Base-by-base conservation (phyloP, 1,284 basidiomycete species). In the Austroboletus novae-zelandiae region DNA sequence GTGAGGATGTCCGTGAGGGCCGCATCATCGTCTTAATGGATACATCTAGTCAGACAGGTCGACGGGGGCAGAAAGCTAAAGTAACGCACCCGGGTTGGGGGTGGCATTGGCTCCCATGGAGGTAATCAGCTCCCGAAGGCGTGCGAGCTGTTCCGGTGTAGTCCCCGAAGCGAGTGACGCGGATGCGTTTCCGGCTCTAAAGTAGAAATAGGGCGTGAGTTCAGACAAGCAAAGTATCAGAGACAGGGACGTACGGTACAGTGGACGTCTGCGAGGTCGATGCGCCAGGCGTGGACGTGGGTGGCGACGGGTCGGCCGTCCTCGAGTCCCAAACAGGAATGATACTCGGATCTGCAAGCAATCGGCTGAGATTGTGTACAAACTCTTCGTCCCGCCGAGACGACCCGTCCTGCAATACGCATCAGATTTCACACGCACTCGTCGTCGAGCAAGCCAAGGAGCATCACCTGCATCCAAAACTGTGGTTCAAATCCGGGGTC, bases 401-500 rank as follows among this genome's bases (percentile, higher is more conserved):
- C n/a, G 83, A 82, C 18, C 78, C 81, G 64, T 89, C 84, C 85
- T 89, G 54, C 23, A 41, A 13, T 8, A 27, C n/a, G 25, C 25
- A 27, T 27, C 25, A 27, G 25, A 27, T 9, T 27, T 27, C 8
- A 27, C 25, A 6, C 25, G 32, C 20, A 23, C 7, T 2, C 4
- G 42, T 40, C 43, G 17, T 5, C 14, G 20, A n/a, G 32, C 9
- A 15, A 7, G 6, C 31, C 31, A 23, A 34, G 47, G 6, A 10
- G 25, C 41, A 47, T 61, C 69, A 86, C 88, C 84, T 91, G 89
- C 77, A 91, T 74, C 88, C 88, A 91, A 61, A 89, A 91, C 88
- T 91, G 11, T 4, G 25, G 25, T 27, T 27, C 7, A 27, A 27
- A 27, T 27, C 8, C 25, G 6, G 23, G 23, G 23, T 6, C 23